These are phyloP conservation scores for Thyridium curvatum DNA, from an alignment of 2,329 filamentous ascomycete genomes.

Conservation along the genomic window DNA sequence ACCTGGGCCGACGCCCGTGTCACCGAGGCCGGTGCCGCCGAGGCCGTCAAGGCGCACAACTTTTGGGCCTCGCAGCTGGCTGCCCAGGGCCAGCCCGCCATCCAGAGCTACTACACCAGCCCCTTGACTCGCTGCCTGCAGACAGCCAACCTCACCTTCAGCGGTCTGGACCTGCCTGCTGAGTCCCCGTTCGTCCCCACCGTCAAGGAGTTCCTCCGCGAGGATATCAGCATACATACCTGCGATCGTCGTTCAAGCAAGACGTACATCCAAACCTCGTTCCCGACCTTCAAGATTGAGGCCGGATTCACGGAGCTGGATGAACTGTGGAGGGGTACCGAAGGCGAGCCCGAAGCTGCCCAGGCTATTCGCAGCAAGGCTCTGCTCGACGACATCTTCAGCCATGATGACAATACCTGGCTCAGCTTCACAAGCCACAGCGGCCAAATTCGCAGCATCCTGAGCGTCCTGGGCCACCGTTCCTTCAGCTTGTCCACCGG, in stretches of 20 bases:
- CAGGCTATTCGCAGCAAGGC: conserved; percentile 42
- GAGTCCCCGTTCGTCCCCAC: conserved; percentile 46
- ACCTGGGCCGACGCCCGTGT: conserved; percentile 60
- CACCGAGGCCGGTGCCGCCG: conserved; percentile 47
- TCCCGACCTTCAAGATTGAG: conserved; percentile 52
- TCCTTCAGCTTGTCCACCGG: conserved; percentile 58
- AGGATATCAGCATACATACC: conserved; percentile 61
- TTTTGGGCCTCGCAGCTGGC: conserved; percentile 53
- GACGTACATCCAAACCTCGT: conserved; percentile 43
- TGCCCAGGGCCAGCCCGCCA: conserved; percentile 49
- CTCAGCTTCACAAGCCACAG: conserved; percentile 55
- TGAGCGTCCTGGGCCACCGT: conserved; percentile 40
- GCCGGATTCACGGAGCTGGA: conserved; percentile 52
- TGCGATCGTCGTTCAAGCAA: conserved; percentile 57
- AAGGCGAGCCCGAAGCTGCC: conserved; percentile 36
- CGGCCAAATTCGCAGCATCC: conserved; percentile 45
- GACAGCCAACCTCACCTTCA: conserved; percentile 58
- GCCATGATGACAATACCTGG: conserved; percentile 44
- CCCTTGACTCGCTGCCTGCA: conserved; percentile 57
- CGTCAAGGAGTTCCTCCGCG: conserved; percentile 60
- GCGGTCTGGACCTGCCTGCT: conserved; percentile 42
- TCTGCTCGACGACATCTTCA: conserved; percentile 52
- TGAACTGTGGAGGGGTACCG: conserved; percentile 33
- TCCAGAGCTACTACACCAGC: conserved; percentile 58
- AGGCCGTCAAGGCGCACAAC: conserved; percentile 50